Conservation (phyloP, 768 basidiomycete genomes). For the Mycena chlorophos region DNA sequence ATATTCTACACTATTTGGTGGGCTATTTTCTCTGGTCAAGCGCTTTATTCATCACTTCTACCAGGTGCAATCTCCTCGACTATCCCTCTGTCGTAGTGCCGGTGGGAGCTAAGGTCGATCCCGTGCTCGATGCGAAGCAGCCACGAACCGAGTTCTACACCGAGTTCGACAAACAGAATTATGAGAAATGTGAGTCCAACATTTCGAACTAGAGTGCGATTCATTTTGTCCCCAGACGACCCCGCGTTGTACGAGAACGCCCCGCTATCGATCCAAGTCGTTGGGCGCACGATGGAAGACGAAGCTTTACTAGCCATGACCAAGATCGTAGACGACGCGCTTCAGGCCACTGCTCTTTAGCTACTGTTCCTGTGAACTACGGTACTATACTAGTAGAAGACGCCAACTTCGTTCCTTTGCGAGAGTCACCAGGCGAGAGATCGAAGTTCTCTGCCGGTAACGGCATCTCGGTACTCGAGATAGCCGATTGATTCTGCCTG, state of each 20-base stretch:
- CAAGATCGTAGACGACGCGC: slow-evolving; percentile 61
- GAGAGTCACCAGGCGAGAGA: no score
- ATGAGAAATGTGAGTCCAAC: slow-evolving; percentile 14
- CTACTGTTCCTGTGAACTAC: no score
- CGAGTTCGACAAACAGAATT: slow-evolving; percentile 46
- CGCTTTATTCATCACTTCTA: background rate
- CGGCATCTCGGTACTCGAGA: no score
- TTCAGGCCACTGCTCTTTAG: no score
- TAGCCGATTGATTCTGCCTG: no score
- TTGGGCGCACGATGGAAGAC: slow-evolving; percentile 72
- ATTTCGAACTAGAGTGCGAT: background rate
- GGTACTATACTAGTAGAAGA: no score
- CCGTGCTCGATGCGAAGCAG: slow-evolving; percentile 47
- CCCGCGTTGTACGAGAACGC: slow-evolving; percentile 38
- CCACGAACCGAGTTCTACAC: slow-evolving; percentile 49
- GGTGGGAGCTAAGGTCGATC: slow-evolving; percentile 56
- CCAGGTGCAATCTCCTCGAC: slow-evolving; percentile 67
- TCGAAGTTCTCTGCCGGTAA: no score
- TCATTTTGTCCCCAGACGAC: slow-evolving; percentile 3
- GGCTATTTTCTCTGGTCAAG: background rate
- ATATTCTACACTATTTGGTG: slow-evolving; percentile 9
- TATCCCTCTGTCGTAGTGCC: slow-evolving; percentile 64
- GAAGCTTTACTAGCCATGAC: slow-evolving; percentile 71
- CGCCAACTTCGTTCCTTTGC: no score
- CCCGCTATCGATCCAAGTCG: slow-evolving; percentile 66